Evolutionary conservation across 1,284 basidiomycete species (phyloP).

Genomic region (Mixia osmundae): DNA sequence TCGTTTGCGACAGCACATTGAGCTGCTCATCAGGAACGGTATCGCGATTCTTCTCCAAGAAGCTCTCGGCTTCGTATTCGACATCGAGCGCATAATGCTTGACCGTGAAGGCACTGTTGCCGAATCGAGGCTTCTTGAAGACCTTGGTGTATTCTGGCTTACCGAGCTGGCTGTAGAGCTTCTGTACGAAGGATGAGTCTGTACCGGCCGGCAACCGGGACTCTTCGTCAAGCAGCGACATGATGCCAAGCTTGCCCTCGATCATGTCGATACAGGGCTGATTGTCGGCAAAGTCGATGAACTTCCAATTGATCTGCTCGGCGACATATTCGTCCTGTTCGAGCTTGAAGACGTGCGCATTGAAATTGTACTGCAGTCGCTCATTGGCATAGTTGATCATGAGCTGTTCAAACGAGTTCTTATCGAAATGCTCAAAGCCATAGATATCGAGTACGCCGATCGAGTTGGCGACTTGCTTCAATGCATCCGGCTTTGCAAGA

Average conservation of each 20-base stretch:
- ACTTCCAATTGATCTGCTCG: slow-evolving; percentile 98
- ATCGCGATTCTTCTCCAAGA: slow-evolving; percentile 96
- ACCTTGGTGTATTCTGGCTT: slow-evolving; percentile 70
- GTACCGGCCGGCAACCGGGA: slow-evolving; percentile 86
- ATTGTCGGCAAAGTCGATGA: slow-evolving; percentile 96
- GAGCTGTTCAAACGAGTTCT: slow-evolving; percentile 99
- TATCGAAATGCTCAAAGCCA: slow-evolving; percentile 34
- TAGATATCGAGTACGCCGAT: slow-evolving; percentile 82
- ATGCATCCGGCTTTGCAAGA: slow-evolving; percentile 70
- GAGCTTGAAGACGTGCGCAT: slow-evolving; percentile 88
- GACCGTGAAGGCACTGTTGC: slow-evolving; percentile 89
- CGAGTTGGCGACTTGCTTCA: slow-evolving; percentile 75
- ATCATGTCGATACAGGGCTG: slow-evolving; percentile 98
- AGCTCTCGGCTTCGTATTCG: slow-evolving; percentile 93
- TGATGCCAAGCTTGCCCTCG: slow-evolving; percentile 85
- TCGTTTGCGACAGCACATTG: slow-evolving; percentile 54
- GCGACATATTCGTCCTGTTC: slow-evolving; percentile 99
- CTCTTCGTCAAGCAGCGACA: slow-evolving; percentile 90
- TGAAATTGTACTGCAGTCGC: slow-evolving; percentile 93
- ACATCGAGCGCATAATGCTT: slow-evolving; percentile 96
- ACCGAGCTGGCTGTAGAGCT: slow-evolving; percentile 62
- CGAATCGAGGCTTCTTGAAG: slow-evolving; percentile 96
- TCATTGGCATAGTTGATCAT: slow-evolving; percentile 99
- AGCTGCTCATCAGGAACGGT: slow-evolving; percentile 98
- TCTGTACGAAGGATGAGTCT: slow-evolving; percentile 80